Conservation (phyloP, 805 yeast species). For the Saturnispora mendoncae region DNA sequence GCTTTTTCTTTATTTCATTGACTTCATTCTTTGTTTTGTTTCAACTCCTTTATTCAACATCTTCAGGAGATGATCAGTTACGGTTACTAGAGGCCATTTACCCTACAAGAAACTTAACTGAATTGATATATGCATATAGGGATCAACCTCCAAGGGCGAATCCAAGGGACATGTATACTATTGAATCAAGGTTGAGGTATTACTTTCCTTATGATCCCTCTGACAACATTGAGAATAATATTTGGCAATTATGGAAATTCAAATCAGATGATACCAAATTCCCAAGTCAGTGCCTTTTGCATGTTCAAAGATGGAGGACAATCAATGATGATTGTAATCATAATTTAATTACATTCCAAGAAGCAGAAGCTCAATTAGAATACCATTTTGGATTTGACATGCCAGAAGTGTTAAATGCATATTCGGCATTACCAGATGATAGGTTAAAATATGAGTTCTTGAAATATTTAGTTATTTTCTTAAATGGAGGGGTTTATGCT, state of each 20-base stretch:
- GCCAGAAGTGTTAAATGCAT: constrained; percentile 47
- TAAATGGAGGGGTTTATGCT: constrained; percentile 54
- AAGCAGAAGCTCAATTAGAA: constrained; percentile 23
- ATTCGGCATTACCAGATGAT: constrained; percentile 41
- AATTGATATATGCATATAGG: constrained; percentile 1
- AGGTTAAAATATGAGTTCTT: constrained; percentile 46
- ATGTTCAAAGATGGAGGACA: constrained; percentile 29
- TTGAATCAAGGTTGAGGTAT: constrained; percentile 20
- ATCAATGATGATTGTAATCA: constrained; percentile 26
- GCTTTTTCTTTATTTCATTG: constrained; percentile 3
- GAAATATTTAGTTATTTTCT: constrained; percentile 42
- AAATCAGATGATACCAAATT: constrained; percentile 22
- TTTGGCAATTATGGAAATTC: constrained; percentile 25
- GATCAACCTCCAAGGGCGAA: constrained; percentile 19
- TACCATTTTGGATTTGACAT: constrained; percentile 26
- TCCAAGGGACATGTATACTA: constrained; percentile 19
- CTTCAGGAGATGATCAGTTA: constrained; percentile 9
- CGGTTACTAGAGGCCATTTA: constrained; percentile 8
- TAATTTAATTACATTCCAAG: constrained; percentile 24
- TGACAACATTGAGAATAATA: constrained; percentile 23
- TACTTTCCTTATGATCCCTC: constrained; percentile 21
- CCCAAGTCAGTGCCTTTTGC: constrained; percentile 25
- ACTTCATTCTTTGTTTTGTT: constrained; percentile 1
- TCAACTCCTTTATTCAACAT: constrained; percentile 6
- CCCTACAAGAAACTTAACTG: constrained; percentile 13